Conservation (phyloP, 768 basidiomycete species). For the Lactifluus subvellereus region DNA sequence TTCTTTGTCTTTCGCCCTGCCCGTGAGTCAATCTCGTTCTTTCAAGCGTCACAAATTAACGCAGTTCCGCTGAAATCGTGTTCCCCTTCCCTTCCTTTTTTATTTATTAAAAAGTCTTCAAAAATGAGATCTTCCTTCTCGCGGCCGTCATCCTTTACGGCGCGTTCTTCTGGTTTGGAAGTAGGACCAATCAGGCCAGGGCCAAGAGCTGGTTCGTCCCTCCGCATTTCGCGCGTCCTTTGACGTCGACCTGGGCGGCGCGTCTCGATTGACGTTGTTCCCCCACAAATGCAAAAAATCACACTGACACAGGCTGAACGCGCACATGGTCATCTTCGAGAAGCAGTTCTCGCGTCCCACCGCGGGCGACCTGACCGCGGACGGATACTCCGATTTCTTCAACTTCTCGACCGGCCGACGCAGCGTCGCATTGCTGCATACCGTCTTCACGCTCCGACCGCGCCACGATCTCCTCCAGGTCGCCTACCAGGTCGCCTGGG, state of each 20-base stretch:
- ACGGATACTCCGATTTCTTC: constrained; percentile 78
- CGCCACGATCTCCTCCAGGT: constrained; percentile 77
- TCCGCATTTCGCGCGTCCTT: neutral
- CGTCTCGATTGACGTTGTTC: neutral
- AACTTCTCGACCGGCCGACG: constrained; percentile 84
- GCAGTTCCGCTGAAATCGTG: neutral
- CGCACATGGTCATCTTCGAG: constrained; percentile 51
- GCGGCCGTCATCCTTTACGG: constrained; percentile 51
- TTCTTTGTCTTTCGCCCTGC: constrained; percentile 78
- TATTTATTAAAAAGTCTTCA: constrained; percentile 44
- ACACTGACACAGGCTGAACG: constrained; percentile 45
- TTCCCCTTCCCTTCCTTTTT: constrained; percentile 1
- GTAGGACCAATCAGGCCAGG: constrained; percentile 47
- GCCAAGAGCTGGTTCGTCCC: constrained; percentile 59
- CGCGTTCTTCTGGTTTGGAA: constrained; percentile 53
- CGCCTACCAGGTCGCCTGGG: constrained; percentile 52
- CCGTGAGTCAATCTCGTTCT: constrained; percentile 38
- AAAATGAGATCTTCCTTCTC: constrained; percentile 56
- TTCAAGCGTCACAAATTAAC: neutral
- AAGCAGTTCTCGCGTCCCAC: constrained; percentile 73
- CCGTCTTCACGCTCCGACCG: constrained; percentile 69
- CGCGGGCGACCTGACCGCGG: constrained; percentile 47
- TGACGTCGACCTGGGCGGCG: neutral
- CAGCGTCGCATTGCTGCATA: constrained; percentile 70
- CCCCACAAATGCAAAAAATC: neutral